Conservation (phyloP, 352 stramenopile species). For the Pythium guiyangense region DNA sequence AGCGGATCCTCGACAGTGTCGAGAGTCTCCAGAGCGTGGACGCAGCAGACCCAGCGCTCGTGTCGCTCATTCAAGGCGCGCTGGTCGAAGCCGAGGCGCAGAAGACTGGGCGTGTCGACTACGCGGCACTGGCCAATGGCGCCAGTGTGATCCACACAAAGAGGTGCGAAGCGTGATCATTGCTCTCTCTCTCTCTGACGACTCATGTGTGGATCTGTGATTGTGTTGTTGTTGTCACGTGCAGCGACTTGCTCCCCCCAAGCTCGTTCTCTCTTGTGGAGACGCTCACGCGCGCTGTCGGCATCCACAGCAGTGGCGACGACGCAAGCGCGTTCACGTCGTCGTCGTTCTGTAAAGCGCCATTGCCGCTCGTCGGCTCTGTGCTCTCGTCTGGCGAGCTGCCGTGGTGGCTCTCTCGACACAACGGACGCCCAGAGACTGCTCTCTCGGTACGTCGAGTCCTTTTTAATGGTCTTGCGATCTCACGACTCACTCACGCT, state of each 20-base stretch:
- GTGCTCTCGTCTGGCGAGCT: constrained; percentile 44
- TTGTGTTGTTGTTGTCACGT: constrained; percentile 3
- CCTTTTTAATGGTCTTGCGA: no score
- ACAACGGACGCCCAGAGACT: constrained; percentile 73
- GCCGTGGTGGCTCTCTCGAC: constrained; percentile 71
- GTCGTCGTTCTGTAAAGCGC: constrained; percentile 34
- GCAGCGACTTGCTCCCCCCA: constrained; percentile 52
- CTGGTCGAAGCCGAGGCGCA: constrained; percentile 32
- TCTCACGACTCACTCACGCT: no score
- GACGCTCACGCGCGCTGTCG: constrained; percentile 25
- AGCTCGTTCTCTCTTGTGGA: constrained; percentile 27
- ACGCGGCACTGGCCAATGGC: constrained; percentile 64
- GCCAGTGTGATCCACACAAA: constrained; percentile 52
- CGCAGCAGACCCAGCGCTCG: constrained; percentile 49
- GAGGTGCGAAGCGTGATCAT: no score
- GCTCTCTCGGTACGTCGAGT: constrained; percentile 59
- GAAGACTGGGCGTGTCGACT: constrained; percentile 51
- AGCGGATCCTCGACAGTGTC: constrained; percentile 40
- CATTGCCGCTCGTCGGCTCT: constrained; percentile 29
- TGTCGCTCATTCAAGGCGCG: constrained; percentile 44
- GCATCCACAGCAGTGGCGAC: constrained; percentile 12
- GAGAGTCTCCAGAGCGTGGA: constrained; percentile 44
- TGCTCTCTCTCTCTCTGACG: no score
- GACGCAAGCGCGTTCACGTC: constrained; percentile 48
- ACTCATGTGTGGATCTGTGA: not conserved